Percentiles rank a stretch among this genome's conserved stretches.
Evolutionary conservation across 768 basidiomycete species (phyloP).

Genomic region (Myochromella boudieri): DNA sequence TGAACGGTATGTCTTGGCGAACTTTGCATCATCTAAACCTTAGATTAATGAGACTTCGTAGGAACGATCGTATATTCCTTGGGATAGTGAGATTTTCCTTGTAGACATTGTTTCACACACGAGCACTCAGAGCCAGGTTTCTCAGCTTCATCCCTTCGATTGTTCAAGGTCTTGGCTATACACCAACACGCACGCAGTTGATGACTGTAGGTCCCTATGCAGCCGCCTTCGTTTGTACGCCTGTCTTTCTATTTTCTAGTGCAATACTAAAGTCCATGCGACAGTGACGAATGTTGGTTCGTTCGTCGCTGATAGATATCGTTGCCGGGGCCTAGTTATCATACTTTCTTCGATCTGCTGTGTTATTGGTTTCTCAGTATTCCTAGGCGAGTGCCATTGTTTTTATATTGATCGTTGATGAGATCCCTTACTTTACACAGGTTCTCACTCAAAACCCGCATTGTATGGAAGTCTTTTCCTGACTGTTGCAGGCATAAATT

Average conservation of each 20-base stretch:
- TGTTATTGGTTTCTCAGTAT: constrained; percentile 36
- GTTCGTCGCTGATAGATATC: constrained; percentile 35
- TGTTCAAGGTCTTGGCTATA: constrained; percentile 46
- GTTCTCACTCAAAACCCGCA: constrained; percentile 18
- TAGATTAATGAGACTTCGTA: background rate
- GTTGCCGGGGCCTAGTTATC: constrained; percentile 30
- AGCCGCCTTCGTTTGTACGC: constrained; percentile 32
- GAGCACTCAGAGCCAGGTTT: no score
- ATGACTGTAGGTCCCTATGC: constrained; percentile 42
- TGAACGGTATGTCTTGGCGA: constrained; percentile 25
- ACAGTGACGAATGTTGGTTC: constrained; percentile 36
- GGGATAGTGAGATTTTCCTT: constrained; percentile 16
- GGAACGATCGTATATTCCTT: constrained; percentile 20
- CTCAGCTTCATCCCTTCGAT: constrained; percentile 59
- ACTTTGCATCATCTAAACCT: background rate
- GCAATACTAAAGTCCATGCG: background rate
- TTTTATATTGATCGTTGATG: no score
- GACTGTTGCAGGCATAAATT: constrained; percentile 32
- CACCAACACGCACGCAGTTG: constrained; percentile 40
- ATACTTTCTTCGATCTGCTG: constrained; percentile 31
- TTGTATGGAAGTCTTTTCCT: constrained; percentile 40
- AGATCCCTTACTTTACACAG: no score
- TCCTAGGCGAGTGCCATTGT: constrained; percentile 29
- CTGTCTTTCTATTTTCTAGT: background rate
- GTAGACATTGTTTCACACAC: background rate